Evolutionary conservation across 306 rosid species (phyloP), one percentile per base, ranked within the genome.

Genomic region (Lotus japonicus): DNA sequence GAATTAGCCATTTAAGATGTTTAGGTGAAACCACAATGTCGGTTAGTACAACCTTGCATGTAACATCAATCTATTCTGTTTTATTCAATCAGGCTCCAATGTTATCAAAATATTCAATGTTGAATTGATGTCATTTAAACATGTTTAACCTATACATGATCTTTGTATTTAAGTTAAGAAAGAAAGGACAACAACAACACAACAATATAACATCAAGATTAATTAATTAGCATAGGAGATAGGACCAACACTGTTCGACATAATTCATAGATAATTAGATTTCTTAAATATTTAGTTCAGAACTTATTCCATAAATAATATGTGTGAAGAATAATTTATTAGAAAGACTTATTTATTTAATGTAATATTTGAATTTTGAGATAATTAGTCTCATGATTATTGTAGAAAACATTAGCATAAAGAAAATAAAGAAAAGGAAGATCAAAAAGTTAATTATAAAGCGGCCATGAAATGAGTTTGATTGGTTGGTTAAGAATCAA

Each of bases 401-500:
- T n/a, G n/a, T n/a, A n/a, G n/a, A n/a, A n/a, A n/a, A n/a, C n/a
- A 21, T 21, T 21, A 31, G 36, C 36, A 31, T 31, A 31, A 0
- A 31, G 36, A n/a, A 1, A 0, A 26, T 26, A 26, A 3, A 26
- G 31, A 26, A 26, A 26, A 26, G 31, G 31, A 21, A 21, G 26
- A 26, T 26, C 4, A 4, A 26, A 31, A 28, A 5, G 33, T 28
- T 28, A 28, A 31, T 31, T 31, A 26, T 26, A 31, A 31, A 31
- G 36, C 36, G 36, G 36, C 36, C 36, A 31, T 31, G 59, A 49
- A 62, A 67, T 64, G 74, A 51, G 65, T 71, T 39, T 71, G 71
- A 71, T 79, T 71, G 86, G 84, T 79, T 70, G 83, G 83, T 64
- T 60, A 57, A 72, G 87, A 77, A 80, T 85, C 81, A 77, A 74